A percentile compares a stretch with the other conserved stretches of the same genome.
Evolutionary conservation across 2,329 filamentous ascomycete species (phyloP).

Genomic region (Apiospora phragmitis): DNA sequence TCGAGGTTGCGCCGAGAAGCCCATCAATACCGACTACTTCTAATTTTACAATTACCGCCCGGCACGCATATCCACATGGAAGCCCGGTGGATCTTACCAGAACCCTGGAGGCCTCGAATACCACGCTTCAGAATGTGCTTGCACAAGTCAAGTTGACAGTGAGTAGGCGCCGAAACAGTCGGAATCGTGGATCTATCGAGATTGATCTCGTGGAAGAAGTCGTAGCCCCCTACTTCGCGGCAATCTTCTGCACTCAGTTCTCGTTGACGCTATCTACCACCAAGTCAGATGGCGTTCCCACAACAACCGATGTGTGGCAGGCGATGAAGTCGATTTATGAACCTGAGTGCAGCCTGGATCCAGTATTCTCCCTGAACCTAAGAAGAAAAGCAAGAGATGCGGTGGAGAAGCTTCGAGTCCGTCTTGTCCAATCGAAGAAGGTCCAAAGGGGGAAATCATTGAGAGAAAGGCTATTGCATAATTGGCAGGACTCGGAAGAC

Average conservation of each 20-base stretch:
- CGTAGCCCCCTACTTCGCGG: background rate
- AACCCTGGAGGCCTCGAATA: too few species aligned
- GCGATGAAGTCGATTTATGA: background rate
- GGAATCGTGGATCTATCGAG: background rate
- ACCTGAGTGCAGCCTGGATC: background rate
- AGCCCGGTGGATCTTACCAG: background rate
- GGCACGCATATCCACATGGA: background rate
- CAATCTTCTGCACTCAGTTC: background rate
- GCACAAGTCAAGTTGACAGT: too few species aligned
- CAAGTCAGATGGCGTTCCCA: background rate
- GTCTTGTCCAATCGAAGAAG: background rate
- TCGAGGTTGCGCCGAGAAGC: background rate
- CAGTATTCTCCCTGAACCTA: background rate
- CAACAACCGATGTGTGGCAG: background rate
- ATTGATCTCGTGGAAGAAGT: background rate
- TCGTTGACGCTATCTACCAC: background rate
- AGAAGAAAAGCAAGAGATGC: background rate
- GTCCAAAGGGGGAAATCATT: background rate
- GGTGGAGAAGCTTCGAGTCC: background rate
- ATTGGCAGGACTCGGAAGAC: conserved; percentile 1
- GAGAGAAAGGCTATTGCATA: background rate
- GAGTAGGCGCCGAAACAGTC: too few species aligned
- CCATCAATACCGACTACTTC: background rate
- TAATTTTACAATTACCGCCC: background rate
- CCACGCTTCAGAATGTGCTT: background rate